Base-by-base conservation (phyloP, 2,329 filamentous ascomycete genomes). In the Clonostachys solani region DNA sequence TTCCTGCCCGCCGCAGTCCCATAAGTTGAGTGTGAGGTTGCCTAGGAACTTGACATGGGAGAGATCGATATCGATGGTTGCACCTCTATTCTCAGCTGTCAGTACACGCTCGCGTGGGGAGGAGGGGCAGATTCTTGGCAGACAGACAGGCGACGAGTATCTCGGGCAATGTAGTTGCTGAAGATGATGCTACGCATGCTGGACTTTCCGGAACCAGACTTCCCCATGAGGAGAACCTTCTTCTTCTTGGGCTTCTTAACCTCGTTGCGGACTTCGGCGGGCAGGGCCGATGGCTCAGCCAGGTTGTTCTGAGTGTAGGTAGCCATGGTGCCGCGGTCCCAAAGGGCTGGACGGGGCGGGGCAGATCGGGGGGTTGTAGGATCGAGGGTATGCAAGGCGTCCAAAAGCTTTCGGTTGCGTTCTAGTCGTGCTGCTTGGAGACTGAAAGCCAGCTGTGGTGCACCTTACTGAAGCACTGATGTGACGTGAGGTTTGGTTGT, bases 181-280 rank as follows among this genome's bases (percentile, higher is more conserved):
- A 99, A 99, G 65, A 99, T 96, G 62, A 99, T 97, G 61, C 88
- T 94, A 54, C 94, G 83, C 94, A 99, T 99, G 48, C 91, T 96
- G 40, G 92, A 96, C 71, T 99, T 99, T 47, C 94, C 94, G 0
- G 92, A 96, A 47, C 94, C 94, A 52, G 89, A 95, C 74, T 96
- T 96, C 57, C 94, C 94, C 94, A 92, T 92, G 52, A 92, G 74
- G 44, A 92, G 75, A 45, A 92, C 87, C 78, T 92, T 92, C 73
- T 89, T 89, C 78, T 92, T 92, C 75, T 90, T 89, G 59, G 81
- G 80, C 56, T 85, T 86, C 68, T 80, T 82, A 54, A 82, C 69
- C 62, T 80, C 77, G 54, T 59, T 72, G 50, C 69, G 66, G 44
- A 72, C 51, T 45, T 73, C 72, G 45, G 57, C 57, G 8, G 62